Base-by-base conservation (phyloP, 2,329 filamentous ascomycete genomes). In the Ophiostoma piceae region DNA sequence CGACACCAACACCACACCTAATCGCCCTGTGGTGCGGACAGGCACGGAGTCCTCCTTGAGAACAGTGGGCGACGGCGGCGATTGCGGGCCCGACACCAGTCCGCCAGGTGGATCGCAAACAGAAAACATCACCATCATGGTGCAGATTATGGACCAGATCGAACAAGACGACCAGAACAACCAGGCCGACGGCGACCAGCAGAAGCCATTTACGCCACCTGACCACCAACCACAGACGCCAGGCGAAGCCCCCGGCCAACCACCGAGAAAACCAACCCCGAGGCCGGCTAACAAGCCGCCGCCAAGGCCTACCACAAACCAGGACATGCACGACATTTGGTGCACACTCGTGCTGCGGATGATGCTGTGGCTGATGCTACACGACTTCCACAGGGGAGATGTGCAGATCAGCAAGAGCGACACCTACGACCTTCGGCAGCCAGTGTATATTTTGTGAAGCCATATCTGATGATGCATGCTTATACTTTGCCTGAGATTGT, bases 301-400 rank as follows among this genome's bases (percentile, higher is more conserved):
- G 54, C 54, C 9, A n/a, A 32, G 60, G 26, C 51, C 29, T 39
- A 60, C 39, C n/a, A 67, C 11, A 32, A 64, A 7, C 32, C 67
- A 51, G 69, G 71, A 73, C 37, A 75, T 77, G 1, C 75, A 75
- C 26, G 79, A 82, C 8, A 81, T 86, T 22, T 87, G 84, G 85
- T 84, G 82, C 72, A 82, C 82, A 8, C 76, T 87, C n/a, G 79
- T 85, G 3, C 85, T 87, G 72, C 78, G 84, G 32, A 87, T 87
- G 85, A 78, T 87, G 35, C 86, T 84, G 74, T 87, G 84, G 85
- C 76, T 87, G 69, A 80, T 84, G 77, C 76, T 87, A 71, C 85
- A 87, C 74, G 83, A 87, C 73, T 87, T 87, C 69, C 79, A 85
- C 75, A 84, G 83, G 74, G 79, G 81, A 70, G 85, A 87, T 70